Evolutionary conservation across 768 basidiomycete species (phyloP).

Genomic region (Suillus alpinus): DNA sequence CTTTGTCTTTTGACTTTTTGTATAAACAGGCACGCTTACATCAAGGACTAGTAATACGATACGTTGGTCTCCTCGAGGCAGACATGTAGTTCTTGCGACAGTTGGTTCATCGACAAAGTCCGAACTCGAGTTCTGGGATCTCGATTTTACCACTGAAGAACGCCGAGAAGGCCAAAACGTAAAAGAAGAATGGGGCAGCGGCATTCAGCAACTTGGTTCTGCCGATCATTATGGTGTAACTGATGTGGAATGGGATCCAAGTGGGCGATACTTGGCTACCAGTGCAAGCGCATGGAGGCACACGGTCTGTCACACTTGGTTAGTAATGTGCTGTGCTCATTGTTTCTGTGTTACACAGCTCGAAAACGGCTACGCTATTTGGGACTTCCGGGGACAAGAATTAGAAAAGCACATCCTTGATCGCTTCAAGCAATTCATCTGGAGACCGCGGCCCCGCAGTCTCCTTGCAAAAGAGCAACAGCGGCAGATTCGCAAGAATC

Average conservation of each 20-base stretch:
- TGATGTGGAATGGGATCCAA: constrained; percentile 98
- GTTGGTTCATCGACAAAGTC: constrained; percentile 95
- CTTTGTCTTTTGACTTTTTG: constrained; percentile 1
- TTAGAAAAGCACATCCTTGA: constrained; percentile 86
- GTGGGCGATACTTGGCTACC: constrained; percentile 88
- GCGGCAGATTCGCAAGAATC: constrained; percentile 78
- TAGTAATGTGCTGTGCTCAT: constrained; percentile 9
- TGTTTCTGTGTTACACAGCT: constrained; percentile 49
- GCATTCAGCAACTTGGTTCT: constrained; percentile 80
- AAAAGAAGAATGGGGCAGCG: constrained; percentile 78
- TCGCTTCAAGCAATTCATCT: constrained; percentile 98
- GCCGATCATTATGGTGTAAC: constrained; percentile 97
- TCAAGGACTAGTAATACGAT: constrained; percentile 89
- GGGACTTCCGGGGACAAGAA: constrained; percentile 98
- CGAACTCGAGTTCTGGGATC: constrained; percentile 98
- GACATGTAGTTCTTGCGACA: constrained; percentile 93
- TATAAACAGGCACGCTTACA: constrained; percentile 62
- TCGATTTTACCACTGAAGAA: constrained; percentile 79
- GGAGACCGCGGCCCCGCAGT: constrained; percentile 93
- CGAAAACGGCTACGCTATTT: constrained; percentile 94
- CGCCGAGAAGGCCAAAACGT: constrained; percentile 43
- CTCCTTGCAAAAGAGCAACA: constrained; percentile 87
- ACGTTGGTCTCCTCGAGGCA: constrained; percentile 94
- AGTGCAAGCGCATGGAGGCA: constrained; percentile 95
- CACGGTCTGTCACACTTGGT: constrained; percentile 54